Evolutionary conservation across 805 yeast species (phyloP).

Genomic region (Schwanniomyces vanrijiae): DNA sequence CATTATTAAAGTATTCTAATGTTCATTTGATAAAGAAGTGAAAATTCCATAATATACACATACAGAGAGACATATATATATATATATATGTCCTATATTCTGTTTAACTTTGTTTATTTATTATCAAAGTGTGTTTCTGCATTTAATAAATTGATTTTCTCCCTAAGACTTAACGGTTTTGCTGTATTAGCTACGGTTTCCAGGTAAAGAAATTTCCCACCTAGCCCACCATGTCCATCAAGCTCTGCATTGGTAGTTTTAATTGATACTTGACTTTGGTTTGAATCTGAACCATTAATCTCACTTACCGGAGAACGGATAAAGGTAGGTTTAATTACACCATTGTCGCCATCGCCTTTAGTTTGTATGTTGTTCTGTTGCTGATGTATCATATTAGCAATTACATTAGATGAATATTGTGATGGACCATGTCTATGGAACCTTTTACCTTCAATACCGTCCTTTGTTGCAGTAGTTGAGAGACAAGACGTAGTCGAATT

Average conservation of each 20-base stretch:
- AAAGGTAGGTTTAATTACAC: not conserved
- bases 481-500: conserved; percentile 64
- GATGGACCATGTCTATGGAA: conserved; percentile 46
- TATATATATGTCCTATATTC: not conserved
- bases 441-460: conserved; percentile 67
- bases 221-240: conserved; percentile 23
- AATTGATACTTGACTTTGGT: conserved; percentile 17
- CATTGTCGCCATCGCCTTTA: not conserved
- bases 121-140: conserved; percentile 16
- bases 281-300: not conserved
- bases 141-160: conserved; percentile 43
- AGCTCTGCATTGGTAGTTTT: conserved; percentile 28
- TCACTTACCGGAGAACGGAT: not conserved
- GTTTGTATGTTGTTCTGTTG: conserved; percentile 4
- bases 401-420: conserved; percentile 31
- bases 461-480: conserved; percentile 75
- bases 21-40: not conserved
- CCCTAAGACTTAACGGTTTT: conserved; percentile 45
- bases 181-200: conserved; percentile 12
- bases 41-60: not conserved
- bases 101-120: not conserved
- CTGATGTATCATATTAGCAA: conserved; percentile 26
- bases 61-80: not conserved
- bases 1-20: not conserved
- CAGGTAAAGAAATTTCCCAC: conserved; percentile 11